Base-by-base conservation (phyloP, 2,329 filamentous ascomycete genomes). In the Sordariomycetes sp. region DNA sequence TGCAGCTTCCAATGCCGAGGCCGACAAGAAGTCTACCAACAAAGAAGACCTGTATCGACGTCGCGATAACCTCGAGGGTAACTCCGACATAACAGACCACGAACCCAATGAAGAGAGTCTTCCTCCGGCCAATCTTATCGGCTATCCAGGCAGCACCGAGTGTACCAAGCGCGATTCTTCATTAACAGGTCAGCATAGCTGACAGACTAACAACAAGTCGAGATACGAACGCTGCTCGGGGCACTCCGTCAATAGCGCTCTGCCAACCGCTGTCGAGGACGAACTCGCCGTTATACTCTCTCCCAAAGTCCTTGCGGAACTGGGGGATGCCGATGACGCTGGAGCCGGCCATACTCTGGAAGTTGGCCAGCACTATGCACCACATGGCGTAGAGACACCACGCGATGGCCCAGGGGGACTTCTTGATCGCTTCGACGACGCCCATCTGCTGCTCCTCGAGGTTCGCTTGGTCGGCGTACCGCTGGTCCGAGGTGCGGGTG, bases 261-360 rank as follows among this genome's bases (percentile, higher is more conserved):
- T 78, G 74, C 75, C 75, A 78, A 18, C 71, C 68, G 3, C 72
- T 69, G 16, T 70, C 64, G 10, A 77, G 63, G n/a, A 54, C 32
- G 20, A 20, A 54, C 7, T 54, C 53, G 32, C 35, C 53, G 18
- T 35, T 22, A n/a, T 20, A 54, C 20, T 54, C 35, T 2, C 25
- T 3, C 3, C 53, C 53, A 7, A 77, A 77, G 61, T 77, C 74
- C 59, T 76, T 69, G 37, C 73, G 67, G 62, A 77, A 77, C 58
- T 72, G 60, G 2, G 74, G 74, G n/a, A 77, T 73, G 24, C 72
- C 69, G 48, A 76, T 67, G 25, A 75, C 69, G 57, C 65, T 72
- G 6, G 72, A 72, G 3, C 69, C 12, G 54, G 58, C 74, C 60
- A 74, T 71, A 59, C 72, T 72, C 60, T 76, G 73, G 54, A 75